Evolutionary conservation across 495 filamentous ascomycete genomes (phyloP).

Genomic region (Aspergillus heteromorphus): DNA sequence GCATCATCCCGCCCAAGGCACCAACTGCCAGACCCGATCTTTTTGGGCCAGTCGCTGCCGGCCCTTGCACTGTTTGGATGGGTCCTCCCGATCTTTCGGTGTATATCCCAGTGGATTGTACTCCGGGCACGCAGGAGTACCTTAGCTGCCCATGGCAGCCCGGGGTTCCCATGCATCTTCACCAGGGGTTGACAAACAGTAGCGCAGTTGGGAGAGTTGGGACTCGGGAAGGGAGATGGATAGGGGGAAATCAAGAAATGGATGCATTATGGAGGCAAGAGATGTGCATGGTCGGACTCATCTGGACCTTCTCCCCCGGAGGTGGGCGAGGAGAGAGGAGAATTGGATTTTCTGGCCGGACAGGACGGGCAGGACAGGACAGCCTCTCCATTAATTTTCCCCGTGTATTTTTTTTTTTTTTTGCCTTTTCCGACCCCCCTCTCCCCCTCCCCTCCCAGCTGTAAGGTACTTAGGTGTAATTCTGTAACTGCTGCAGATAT

Average conservation of each 20-base stretch:
- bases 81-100: conserved; percentile 20
- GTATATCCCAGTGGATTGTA: conserved; percentile 5
- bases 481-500: not conserved
- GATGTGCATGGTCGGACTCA: too few species aligned
- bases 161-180: not conserved
- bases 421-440: not conserved
- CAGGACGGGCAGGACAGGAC: too few species aligned
- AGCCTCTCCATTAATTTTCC: not conserved
- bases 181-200: not conserved
- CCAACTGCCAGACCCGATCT: conserved; percentile 27
- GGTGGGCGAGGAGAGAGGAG: too few species aligned
- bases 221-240: too few species aligned
- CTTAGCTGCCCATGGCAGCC: not conserved
- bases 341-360: not conserved
- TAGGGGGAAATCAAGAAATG: too few species aligned
- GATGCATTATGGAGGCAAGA: too few species aligned
- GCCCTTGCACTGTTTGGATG: conserved; percentile 4
- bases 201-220: not conserved
- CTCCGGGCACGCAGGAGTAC: not conserved
- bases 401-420: not conserved
- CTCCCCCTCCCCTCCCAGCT: not conserved
- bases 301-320: too few species aligned
- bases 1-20: conserved; percentile 35
- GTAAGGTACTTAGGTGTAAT: not conserved
- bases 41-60: conserved; percentile 15